Conservation (phyloP, 106 monocot species). For the Dioscorea zingiberensis region DNA sequence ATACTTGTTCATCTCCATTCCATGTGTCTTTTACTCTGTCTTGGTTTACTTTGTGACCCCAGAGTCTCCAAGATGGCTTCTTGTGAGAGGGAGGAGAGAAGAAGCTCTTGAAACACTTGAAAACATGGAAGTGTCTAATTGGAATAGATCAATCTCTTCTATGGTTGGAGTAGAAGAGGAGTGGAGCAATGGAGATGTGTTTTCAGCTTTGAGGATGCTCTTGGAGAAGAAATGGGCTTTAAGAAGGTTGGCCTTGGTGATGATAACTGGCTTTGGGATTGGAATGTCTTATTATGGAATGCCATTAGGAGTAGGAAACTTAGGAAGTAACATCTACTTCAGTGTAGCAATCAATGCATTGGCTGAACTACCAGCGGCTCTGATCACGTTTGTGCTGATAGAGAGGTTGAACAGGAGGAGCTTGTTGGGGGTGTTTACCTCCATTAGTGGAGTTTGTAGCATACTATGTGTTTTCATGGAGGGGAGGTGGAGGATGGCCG, state of each 20-base stretch:
- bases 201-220: slow-evolving; percentile 36
- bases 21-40: slow-evolving; percentile 20
- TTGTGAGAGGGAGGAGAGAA: slow-evolving; percentile 44
- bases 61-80: slow-evolving; percentile 70
- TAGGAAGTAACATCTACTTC: slow-evolving; percentile 53
- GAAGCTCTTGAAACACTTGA: slow-evolving; percentile 53
- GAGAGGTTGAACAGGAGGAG: slow-evolving; percentile 25
- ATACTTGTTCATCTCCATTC: slow-evolving; percentile 22
- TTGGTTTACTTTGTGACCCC: slow-evolving; percentile 13
- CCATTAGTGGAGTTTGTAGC: slow-evolving; percentile 27
- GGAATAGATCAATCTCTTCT: too few relatives aligned
- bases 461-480: too few relatives aligned
- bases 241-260: too few relatives aligned
- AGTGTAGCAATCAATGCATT: slow-evolving; percentile 65
- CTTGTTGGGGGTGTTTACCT: slow-evolving; percentile 26
- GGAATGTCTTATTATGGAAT: too few relatives aligned
- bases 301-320: slow-evolving; percentile 41
- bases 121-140: too few relatives aligned
- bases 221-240: too few relatives aligned
- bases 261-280: too few relatives aligned
- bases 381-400: slow-evolving; percentile 37
- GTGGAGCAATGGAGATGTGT: slow-evolving; percentile 19
- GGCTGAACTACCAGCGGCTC: slow-evolving; percentile 51
- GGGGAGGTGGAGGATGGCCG: too few relatives aligned
- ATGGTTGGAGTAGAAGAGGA: too few relatives aligned